These are phyloP conservation scores for Hymenoscyphus repandus DNA, from an alignment of 2,329 filamentous ascomycete genomes.

Conservation along the genomic window DNA sequence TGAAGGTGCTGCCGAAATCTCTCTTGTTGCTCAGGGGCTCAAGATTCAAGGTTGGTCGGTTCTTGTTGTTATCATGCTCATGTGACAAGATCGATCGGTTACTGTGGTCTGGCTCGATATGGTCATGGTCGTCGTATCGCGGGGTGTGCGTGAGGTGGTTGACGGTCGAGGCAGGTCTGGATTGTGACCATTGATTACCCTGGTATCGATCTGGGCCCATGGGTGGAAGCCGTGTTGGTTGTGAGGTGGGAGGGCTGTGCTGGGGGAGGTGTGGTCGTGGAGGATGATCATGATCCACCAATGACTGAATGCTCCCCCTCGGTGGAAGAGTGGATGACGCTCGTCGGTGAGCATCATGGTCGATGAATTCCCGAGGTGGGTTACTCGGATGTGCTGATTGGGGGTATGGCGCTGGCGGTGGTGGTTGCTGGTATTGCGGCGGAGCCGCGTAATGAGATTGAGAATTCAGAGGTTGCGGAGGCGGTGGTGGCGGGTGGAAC, in stretches of 20 bases:
- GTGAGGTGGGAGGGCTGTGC: not conserved
- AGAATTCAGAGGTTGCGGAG: not conserved
- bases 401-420: constrained; percentile 10
- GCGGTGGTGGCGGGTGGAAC: constrained; percentile 7
- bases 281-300: constrained; percentile 15
- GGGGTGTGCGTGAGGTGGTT: not conserved
- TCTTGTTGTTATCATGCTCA: too few relatives aligned
- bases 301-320: constrained; percentile 9
- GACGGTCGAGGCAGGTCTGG: not conserved
- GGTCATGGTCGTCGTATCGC: too few relatives aligned
- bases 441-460: constrained; percentile 10
- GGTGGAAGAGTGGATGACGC: constrained; percentile 5
- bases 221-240: too few relatives aligned
- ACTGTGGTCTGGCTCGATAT: too few relatives aligned
- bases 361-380: constrained; percentile 1
- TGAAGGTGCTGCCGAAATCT: too few relatives aligned
- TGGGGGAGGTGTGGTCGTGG: not conserved
- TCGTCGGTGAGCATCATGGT: constrained; percentile 8
- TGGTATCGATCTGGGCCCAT: too few relatives aligned
- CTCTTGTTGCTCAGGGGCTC: too few relatives aligned
- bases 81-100: too few relatives aligned
- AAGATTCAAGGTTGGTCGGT: too few relatives aligned
- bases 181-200: too few relatives aligned
- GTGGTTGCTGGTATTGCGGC: not conserved
- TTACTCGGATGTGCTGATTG: constrained; percentile 6